Percentiles rank a stretch among this genome's conserved stretches.
Conservation (phyloP, 441 rosid genomes). For the Omphalea diandra region DNA sequence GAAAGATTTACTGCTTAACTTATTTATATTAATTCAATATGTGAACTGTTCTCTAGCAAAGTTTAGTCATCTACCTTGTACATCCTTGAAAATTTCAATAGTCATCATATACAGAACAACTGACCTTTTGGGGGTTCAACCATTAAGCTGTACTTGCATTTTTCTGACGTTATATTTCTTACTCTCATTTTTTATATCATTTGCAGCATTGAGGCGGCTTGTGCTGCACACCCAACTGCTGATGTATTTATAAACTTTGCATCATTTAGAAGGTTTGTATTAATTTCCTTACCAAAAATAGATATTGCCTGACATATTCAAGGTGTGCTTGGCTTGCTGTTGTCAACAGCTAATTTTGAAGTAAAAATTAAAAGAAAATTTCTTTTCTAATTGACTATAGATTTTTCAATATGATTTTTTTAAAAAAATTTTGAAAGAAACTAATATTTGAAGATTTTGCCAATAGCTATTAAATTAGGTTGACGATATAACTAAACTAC, state of each 20-base stretch:
- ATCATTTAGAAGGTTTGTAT: constrained; percentile 75
- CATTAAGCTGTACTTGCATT: not conserved
- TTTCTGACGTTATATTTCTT: constrained; percentile 5
- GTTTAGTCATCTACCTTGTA: not conserved
- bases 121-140: not conserved
- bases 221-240: constrained; percentile 90
- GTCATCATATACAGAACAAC: not conserved
- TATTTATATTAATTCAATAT: not conserved
- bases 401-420: too few species aligned
- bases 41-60: not conserved
- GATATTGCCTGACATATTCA: too few species aligned
- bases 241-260: constrained; percentile 96
- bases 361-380: too few species aligned
- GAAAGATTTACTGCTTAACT: not conserved
- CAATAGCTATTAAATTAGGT: too few species aligned
- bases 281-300: too few species aligned
- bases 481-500: too few species aligned
- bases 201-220: constrained; percentile 87
- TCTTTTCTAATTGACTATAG: too few species aligned
- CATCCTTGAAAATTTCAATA: not conserved
- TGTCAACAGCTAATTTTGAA: too few species aligned
- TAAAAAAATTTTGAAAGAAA: too few species aligned
- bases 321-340: too few species aligned
- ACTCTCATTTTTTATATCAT: constrained; percentile 21
- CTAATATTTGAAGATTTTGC: too few species aligned